Base-by-base conservation (phyloP, 306 rosid species). In the Pachyrhizus erosus region DNA sequence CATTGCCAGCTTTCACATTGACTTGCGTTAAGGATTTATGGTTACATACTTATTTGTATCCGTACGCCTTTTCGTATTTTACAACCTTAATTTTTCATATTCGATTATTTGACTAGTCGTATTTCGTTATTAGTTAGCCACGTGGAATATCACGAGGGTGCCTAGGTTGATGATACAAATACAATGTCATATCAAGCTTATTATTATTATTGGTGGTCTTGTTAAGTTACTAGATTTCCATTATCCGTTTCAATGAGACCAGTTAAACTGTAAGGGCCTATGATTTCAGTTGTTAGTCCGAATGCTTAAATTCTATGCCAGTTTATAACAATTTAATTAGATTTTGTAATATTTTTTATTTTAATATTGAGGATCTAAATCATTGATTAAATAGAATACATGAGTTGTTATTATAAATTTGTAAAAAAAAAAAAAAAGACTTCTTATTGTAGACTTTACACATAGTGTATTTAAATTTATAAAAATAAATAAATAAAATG, bases 1-100 rank as follows among this genome's bases (percentile, higher is more conserved):
- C 76, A 37, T 42, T 68, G 40, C 62, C 9, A 70, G 8, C 70
- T 83, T 71, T 60, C 45, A 65, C 0, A 2, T 65, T 65, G 14
- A 65, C 46, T 65, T 17, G 1, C 40, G 26, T 7, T 15, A 7
- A 14, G 21, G 71, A 65, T 17, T 65, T 65, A 5, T n/a, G 21
- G 23, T 64, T 64, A 7, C 43, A 64, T 31, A 15, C 40, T 27
- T 14, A 27, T 13, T 5, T 29, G 2, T 62, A 62, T 62, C 40
- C 20, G 20, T 62, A 27, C 40, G 8, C 18, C 68, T 61, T 61
- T 61, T 24, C 0, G 67, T 24, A 26, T 60, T 57, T 57, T 24
- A 58, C 34, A 24, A 58, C 10, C 66, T 58, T 55, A 55, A 24
- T 58, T 58, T 58, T 5, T 58, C 39, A 12, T 61, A 2, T 27